These are phyloP conservation scores for Zoysia matrella DNA, from an alignment of 202 grass and related monocot genomes.

Conservation along the genomic window DNA sequence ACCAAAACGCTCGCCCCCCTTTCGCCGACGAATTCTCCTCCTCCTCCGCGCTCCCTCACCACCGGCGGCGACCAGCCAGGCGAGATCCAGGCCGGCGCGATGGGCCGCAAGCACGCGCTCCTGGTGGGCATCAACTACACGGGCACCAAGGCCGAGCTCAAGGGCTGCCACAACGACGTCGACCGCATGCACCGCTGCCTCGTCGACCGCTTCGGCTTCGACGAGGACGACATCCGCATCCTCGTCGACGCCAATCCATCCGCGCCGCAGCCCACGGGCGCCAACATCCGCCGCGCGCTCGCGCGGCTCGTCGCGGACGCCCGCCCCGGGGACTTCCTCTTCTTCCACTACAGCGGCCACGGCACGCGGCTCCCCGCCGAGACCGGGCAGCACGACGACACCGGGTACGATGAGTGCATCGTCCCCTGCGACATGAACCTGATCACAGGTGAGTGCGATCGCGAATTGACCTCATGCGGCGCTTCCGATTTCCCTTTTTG, in stretches of 20 bases:
- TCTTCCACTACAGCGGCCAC: slow-evolving; percentile 94
- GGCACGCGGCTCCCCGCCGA: slow-evolving; percentile 84
- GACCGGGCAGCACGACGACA: slow-evolving; percentile 66
- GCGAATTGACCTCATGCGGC: not conserved
- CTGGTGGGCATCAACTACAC: slow-evolving; percentile 94
- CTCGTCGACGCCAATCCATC: slow-evolving; percentile 67
- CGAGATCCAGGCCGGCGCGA: slow-evolving; percentile 40
- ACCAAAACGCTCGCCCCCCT: not conserved
- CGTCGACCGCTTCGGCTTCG: slow-evolving; percentile 78
- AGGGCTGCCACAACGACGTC: slow-evolving; percentile 91
- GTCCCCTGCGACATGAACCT: slow-evolving; percentile 98
- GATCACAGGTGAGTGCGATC: slow-evolving; percentile 69
- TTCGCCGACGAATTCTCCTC: slow-evolving; percentile 29
- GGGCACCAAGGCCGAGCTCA: slow-evolving; percentile 30
- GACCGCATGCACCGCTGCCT: slow-evolving; percentile 82
- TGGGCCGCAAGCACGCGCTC: slow-evolving; percentile 77
- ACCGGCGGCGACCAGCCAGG: slow-evolving; percentile 11
- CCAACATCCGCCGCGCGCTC: slow-evolving; percentile 65
- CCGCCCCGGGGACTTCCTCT: slow-evolving; percentile 68
- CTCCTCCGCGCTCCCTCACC: not conserved
- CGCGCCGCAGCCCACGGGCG: slow-evolving; percentile 15
- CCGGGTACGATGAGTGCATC: slow-evolving; percentile 56
- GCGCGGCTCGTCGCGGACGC: slow-evolving; percentile 63
- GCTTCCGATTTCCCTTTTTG: not conserved
- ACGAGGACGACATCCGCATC: slow-evolving; percentile 63